Evolutionary conservation across 805 yeast genomes (phyloP).

Genomic region (Teunomyces tritomae): DNA sequence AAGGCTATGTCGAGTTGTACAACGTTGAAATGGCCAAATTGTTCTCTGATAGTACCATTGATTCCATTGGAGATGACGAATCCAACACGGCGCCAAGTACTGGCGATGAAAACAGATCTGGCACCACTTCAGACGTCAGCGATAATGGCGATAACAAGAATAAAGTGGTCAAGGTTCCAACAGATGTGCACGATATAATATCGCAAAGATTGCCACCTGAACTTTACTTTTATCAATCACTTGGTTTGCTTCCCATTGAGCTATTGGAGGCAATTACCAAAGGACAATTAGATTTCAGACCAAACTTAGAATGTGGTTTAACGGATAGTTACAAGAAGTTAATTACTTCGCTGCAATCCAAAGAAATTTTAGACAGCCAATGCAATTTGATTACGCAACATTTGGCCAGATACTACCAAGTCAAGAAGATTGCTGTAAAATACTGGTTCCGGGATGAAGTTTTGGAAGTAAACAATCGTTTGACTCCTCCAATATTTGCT

Average conservation of each 20-base stretch:
- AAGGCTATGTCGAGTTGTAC: slow-evolving; percentile 67
- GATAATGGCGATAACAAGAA: slow-evolving; percentile 6
- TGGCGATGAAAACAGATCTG: slow-evolving; percentile 7
- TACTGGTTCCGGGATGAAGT: slow-evolving; percentile 53
- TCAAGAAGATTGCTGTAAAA: slow-evolving; percentile 54
- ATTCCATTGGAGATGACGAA: slow-evolving; percentile 14
- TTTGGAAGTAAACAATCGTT: slow-evolving; percentile 48
- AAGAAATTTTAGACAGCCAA: slow-evolving; percentile 56
- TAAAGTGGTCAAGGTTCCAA: slow-evolving; percentile 49
- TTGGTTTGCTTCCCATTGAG: slow-evolving; percentile 68
- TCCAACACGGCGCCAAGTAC: slow-evolving; percentile 8
- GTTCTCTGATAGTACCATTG: slow-evolving; percentile 21
- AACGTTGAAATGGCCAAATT: slow-evolving; percentile 39
- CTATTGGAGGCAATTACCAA: slow-evolving; percentile 65
- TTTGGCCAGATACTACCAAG: slow-evolving; percentile 82
- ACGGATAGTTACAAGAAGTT: slow-evolving; percentile 58
- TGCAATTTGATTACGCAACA: slow-evolving; percentile 67
- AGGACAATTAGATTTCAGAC: slow-evolving; percentile 59
- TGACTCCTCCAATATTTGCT: slow-evolving; percentile 51
- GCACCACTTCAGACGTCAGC: slow-evolving; percentile 9
- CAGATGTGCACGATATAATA: slow-evolving; percentile 76
- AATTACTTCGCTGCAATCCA: slow-evolving; percentile 42
- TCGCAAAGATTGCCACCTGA: slow-evolving; percentile 88
- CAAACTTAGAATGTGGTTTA: slow-evolving; percentile 64
- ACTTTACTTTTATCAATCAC: slow-evolving; percentile 72